Base-by-base conservation (phyloP, 257 asterid species). In the Solanum sparsipilum region DNA sequence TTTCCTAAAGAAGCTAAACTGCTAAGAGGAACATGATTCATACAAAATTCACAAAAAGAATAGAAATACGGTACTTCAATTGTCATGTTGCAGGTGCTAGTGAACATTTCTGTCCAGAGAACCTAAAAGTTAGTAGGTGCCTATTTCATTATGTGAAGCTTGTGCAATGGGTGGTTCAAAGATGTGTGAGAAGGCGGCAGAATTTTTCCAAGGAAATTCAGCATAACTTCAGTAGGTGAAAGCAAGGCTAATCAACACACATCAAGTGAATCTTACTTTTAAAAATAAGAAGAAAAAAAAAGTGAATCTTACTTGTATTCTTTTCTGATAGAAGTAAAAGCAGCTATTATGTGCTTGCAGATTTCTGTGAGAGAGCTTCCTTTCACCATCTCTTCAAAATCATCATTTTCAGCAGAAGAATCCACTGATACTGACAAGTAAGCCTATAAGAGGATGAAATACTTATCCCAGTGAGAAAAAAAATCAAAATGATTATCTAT, bases 251-350 rank as follows among this genome's bases (percentile, higher is more conserved):
- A 13, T 60, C 68, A 79, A 85, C 82, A 86, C 36, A 87, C 46
- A 68, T 10, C 84, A 35, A 81, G 86, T 82, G 79, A 89, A 87
- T 87, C 98, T 93, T 92, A 95, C 99, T 88, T 86, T 52, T 4
- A 15, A 46, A 46, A 46, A 13, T 0, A 48, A 48, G 3, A 48
- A 2, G 1, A 16, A 16, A 6, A 52, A 5, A 52, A 52, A 31
- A 81, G 86, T 82, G 79, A 89, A 86, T 87, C 98, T 94, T 93
- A 95, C 99, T 88, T 86, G 82, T 92, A 91, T 91, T 93, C 96
- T 89, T 88, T 90, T 94, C 86, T 90, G 90, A 96, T 94, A 90
- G 93, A 89, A 68, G 93, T 89, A 90, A 94, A 94, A 90, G 96
- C 98, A 84, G 98, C 90, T 20, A 93, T 73, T 27, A 93, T 23